Conservation (phyloP, 1,284 basidiomycete genomes). For the Malassezia restricta region DNA sequence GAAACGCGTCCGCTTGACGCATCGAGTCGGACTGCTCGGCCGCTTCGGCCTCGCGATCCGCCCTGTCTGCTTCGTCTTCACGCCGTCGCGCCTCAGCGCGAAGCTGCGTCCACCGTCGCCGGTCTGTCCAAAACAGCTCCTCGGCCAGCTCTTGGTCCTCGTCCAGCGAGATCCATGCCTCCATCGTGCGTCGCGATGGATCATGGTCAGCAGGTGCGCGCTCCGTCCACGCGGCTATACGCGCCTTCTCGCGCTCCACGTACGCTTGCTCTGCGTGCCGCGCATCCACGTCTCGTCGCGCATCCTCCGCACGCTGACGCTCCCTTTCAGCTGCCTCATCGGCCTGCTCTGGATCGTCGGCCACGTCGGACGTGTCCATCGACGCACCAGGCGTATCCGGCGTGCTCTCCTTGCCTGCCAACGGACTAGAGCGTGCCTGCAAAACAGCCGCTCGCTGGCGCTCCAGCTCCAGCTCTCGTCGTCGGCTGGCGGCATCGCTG, state of each 20-base stretch:
- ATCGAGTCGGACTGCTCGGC: slow-evolving; percentile 21
- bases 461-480: slow-evolving; percentile 35
- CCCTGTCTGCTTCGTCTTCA: slow-evolving; percentile 28
- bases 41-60: slow-evolving; percentile 18
- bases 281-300: neutral
- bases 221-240: slow-evolving; percentile 30
- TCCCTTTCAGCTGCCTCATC: slow-evolving; percentile 20
- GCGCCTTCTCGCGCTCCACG: slow-evolving; percentile 19
- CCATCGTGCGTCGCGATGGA: neutral
- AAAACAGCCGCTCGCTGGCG: slow-evolving; percentile 20
- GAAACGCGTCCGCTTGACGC: slow-evolving; percentile 32
- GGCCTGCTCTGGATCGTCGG: slow-evolving; percentile 18
- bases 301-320: neutral
- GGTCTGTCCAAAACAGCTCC: slow-evolving; percentile 14
- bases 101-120: slow-evolving; percentile 31
- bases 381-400: neutral
- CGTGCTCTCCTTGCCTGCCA: neutral
- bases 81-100: slow-evolving; percentile 19
- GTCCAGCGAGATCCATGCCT: slow-evolving; percentile 19
- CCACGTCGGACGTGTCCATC: neutral
- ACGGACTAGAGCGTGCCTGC: slow-evolving; percentile 1
- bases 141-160: slow-evolving; percentile 14
- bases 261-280: slow-evolving; percentile 17
- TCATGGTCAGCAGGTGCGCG: neutral
- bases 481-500: slow-evolving; percentile 33